Conservation (phyloP, 352 stramenopile species). For the Globisporangium alternatum region DNA sequence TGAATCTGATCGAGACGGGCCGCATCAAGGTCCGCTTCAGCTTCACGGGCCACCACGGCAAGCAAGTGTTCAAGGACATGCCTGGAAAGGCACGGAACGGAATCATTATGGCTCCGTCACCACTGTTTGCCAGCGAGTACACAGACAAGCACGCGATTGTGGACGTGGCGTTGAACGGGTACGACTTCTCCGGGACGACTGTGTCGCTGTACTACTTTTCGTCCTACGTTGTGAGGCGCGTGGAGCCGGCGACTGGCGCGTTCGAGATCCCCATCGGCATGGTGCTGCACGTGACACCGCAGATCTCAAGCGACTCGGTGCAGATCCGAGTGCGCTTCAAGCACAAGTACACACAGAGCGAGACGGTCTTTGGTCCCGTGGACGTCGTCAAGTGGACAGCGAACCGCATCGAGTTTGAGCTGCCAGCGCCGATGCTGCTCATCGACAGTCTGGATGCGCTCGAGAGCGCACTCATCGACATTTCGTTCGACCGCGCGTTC, state of each 20-base stretch:
- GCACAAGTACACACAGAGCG: conserved; percentile 6
- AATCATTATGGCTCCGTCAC: conserved; percentile 46
- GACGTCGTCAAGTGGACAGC: conserved; percentile 35
- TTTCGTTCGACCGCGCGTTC: conserved; percentile 52
- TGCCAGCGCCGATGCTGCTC: conserved; percentile 36
- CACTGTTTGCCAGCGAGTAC: conserved; percentile 46
- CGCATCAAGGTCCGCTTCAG: conserved; percentile 66
- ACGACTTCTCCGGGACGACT: conserved; percentile 56
- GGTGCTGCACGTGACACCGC: conserved; percentile 35
- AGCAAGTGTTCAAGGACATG: conserved; percentile 29
- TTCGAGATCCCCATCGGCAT: conserved; percentile 57
- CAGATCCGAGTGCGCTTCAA: conserved; percentile 42
- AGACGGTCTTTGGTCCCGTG: conserved; percentile 35
- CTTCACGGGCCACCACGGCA: conserved; percentile 32
- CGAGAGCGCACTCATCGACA: conserved; percentile 32
- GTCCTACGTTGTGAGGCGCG: conserved; percentile 36
- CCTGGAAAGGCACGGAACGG: conserved; percentile 40
- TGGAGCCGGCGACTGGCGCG: conserved; percentile 48
- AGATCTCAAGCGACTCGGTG: conserved; percentile 45
- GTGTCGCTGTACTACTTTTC: conserved; percentile 56
- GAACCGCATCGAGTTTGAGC: conserved; percentile 37
- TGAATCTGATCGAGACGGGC: conserved; percentile 74
- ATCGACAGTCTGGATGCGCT: conserved; percentile 32
- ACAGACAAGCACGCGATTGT: conserved; percentile 43
- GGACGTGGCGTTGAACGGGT: conserved; percentile 62